These are phyloP conservation scores for Carex scoparia DNA, from an alignment of 176 grass and related monocot genomes.

Conservation along the genomic window DNA sequence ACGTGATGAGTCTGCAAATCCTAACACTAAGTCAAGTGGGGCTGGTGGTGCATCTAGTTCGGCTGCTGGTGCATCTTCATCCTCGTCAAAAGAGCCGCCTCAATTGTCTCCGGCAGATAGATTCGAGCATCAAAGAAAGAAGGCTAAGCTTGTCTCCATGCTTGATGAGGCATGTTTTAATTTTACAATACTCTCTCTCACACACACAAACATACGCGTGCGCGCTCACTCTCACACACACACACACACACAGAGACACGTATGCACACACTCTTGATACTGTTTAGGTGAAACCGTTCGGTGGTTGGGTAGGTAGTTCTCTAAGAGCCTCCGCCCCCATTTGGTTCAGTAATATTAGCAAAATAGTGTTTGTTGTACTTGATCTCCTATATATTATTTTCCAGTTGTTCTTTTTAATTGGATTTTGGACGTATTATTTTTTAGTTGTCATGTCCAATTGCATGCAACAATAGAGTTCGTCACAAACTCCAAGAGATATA, in stretches of 20 bases:
- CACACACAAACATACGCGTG: constrained; percentile 15
- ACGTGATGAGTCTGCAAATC: constrained; percentile 38
- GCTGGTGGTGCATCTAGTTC: constrained; percentile 40
- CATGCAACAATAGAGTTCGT: constrained; percentile 21
- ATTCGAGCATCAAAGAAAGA: constrained; percentile 95
- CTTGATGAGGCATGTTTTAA: constrained; percentile 84
- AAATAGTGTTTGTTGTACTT: constrained; percentile 24
- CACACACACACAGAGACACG: constrained; percentile 23
- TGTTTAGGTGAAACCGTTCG: constrained; percentile 24
- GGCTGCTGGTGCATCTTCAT: constrained; percentile 46
- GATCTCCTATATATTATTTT: background rate
- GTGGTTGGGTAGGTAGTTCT: constrained; percentile 29
- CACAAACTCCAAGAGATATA: constrained; percentile 53
- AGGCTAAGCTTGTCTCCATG: constrained; percentile 95
- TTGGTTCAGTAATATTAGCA: constrained; percentile 20
- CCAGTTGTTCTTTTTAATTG: constrained; percentile 12
- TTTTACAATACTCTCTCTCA: background rate
- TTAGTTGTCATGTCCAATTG: constrained; percentile 37
- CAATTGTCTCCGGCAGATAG: constrained; percentile 83
- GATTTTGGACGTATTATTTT: constrained; percentile 5
- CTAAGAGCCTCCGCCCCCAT: constrained; percentile 7
- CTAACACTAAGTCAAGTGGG: constrained; percentile 39
- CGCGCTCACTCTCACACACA: background rate
- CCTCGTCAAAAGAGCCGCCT: constrained; percentile 57
- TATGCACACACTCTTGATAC: constrained; percentile 15